Evolutionary conservation across 495 filamentous ascomycete species (phyloP).

Genomic region (Stereocaulon alpinum): DNA sequence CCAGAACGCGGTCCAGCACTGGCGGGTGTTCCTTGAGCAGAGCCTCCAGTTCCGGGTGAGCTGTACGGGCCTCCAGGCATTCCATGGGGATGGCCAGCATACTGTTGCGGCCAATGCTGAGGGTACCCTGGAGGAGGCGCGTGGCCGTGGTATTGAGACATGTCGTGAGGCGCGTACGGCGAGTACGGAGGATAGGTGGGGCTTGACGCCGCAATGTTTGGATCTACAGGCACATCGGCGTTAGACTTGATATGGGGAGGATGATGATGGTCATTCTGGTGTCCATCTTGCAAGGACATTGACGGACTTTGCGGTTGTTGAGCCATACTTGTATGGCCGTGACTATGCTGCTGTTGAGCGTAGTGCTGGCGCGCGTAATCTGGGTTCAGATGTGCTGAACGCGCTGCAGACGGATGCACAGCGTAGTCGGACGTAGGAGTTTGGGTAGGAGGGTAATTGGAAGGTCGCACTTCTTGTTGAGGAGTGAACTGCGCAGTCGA

Average conservation of each 20-base stretch:
- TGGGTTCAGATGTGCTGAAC: conserved; percentile 61
- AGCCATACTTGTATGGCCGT: conserved; percentile 84
- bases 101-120: conserved; percentile 68
- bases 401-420: conserved; percentile 65
- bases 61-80: conserved; percentile 53
- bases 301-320: conserved; percentile 91
- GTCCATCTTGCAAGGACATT: conserved; percentile 66
- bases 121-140: conserved; percentile 40
- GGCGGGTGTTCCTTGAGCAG: conserved; percentile 47
- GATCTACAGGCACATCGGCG: conserved; percentile 97
- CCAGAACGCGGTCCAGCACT: conserved; percentile 53
- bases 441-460: conserved; percentile 54
- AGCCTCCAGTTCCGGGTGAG: conserved; percentile 50
- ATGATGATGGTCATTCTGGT: conserved; percentile 54
- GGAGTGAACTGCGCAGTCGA: conserved; percentile 65
- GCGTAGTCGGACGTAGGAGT: conserved; percentile 86
- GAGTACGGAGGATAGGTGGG: conserved; percentile 83
- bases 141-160: conserved; percentile 56
- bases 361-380: conserved; percentile 45
- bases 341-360: conserved; percentile 46
- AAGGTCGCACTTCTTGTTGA: conserved; percentile 67
- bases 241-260: conserved; percentile 76
- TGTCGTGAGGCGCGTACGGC: conserved; percentile 80
- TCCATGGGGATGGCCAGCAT: conserved; percentile 52
- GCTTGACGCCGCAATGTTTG: conserved; percentile 85